Evolutionary conservation across 495 filamentous ascomycete species (phyloP), one percentile per base, ranked within the genome.

Genomic region (Podospora comata): DNA sequence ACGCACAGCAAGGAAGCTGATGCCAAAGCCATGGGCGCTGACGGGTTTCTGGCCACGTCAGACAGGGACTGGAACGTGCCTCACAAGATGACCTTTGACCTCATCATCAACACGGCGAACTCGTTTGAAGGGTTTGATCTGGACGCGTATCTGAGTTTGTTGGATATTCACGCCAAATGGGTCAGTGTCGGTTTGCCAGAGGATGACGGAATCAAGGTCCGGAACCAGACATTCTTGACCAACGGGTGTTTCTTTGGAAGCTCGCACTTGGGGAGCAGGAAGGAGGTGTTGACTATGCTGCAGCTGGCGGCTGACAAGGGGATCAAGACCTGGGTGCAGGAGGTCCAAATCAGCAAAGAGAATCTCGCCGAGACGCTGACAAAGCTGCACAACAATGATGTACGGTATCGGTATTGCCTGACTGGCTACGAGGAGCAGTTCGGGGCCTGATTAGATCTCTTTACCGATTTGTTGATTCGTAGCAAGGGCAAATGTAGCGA

Each of bases 171-270:
- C 77, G 92, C 91, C 66, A 85, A 83, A 67, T 94, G 92, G 86
- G 85, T 96, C 67, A 89, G 87, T 65, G 91, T 95, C 55, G 93
- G 94, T 1, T 79, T 97, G 68, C 93, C 93, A 2, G 92, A 96
- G 73, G 87, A 89, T 54, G 86, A 89, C n/a, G 84, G 92, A 1
- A 87, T 91, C 57, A 79, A 84, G 64, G 85, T 97, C 67, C 89
- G 87, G 79, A 90, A 90, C 53, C 91, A 92, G 82, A 90, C 88
- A 65, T 87, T 97, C 72, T 82, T 91, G 62, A 76, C 76, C 57
- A 94, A 92, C 72, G 93, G 93, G 57, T 90, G 90, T 73, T 86
- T 91, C 70, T 90, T 97, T 66, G 89, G 91, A 15, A 90, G 89
- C 26, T 92, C 88, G 69, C 93, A 97, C 75, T 84, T 97, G 70